Percentiles rank a stretch among this genome's conserved stretches.
These are phyloP conservation scores for Tremellales sp. DNA, from an alignment of 1,284 basidiomycete genomes.

Conservation along the genomic window DNA sequence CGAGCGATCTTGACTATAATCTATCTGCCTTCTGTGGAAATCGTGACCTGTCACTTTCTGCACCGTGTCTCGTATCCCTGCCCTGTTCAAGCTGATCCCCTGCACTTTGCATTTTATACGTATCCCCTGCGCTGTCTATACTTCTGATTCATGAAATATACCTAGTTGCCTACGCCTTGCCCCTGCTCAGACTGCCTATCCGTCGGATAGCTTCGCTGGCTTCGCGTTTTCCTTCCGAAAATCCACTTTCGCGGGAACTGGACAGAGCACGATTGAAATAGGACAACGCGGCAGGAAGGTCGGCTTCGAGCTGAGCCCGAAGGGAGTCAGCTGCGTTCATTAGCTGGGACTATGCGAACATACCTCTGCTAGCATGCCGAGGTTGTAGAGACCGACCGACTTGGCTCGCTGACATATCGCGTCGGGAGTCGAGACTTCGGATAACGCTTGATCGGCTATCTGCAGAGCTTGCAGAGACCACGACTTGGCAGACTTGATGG, in stretches of 20 bases:
- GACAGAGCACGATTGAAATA: slow-evolving; percentile 31
- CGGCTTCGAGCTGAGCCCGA: slow-evolving; percentile 36
- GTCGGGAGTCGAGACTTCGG: slow-evolving; percentile 17
- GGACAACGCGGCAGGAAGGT: slow-evolving; percentile 25
- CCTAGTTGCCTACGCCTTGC: background rate
- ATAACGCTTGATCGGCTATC: slow-evolving; percentile 33
- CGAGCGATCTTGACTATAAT: slow-evolving; percentile 18
- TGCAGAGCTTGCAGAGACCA: slow-evolving; percentile 45
- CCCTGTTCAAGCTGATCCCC: no score
- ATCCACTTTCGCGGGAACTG: slow-evolving; percentile 32
- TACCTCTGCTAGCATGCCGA: slow-evolving; percentile 48
- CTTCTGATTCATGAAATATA: no score
- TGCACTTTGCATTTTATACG: no score
- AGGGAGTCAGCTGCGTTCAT: background rate
- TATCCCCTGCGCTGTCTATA: no score
- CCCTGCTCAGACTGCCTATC: slow-evolving; percentile 8
- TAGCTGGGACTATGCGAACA: slow-evolving; percentile 6
- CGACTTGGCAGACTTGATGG: slow-evolving; percentile 37
- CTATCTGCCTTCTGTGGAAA: background rate
- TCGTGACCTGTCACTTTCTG: background rate
- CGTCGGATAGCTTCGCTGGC: slow-evolving; percentile 37
- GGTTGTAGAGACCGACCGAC: slow-evolving; percentile 41
- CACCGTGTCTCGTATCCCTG: background rate
- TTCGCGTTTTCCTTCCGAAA: slow-evolving; percentile 39
- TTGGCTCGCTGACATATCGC: slow-evolving; percentile 36